Evolutionary conservation across 164 flowering plant species (phyloP).

Genomic region (Sedum album): DNA sequence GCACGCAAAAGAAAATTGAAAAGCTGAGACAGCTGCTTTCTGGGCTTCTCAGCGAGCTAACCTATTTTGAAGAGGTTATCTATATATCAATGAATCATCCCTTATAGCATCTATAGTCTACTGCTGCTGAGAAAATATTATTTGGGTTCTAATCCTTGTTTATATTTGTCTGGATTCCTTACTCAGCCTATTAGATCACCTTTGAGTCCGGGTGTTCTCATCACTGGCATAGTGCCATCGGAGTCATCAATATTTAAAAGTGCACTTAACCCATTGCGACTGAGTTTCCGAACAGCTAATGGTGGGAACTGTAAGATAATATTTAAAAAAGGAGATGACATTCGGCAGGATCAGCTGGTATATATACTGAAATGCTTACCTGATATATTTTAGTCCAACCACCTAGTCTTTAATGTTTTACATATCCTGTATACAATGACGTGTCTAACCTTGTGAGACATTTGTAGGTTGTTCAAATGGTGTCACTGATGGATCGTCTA

Average conservation of each 20-base stretch:
- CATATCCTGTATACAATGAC: neutral
- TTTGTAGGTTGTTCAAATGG: constrained; percentile 95
- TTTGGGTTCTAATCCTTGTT: neutral
- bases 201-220: constrained; percentile 64
- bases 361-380: constrained; percentile 3
- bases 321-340: constrained; percentile 97
- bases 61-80: constrained; percentile 90
- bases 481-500: constrained; percentile 92
- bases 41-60: constrained; percentile 97
- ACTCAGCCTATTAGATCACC: constrained; percentile 92
- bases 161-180: constrained; percentile 3
- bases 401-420: neutral
- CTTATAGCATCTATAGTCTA: neutral
- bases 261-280: constrained; percentile 85
- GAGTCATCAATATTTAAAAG: constrained; percentile 94
- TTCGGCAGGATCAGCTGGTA: constrained; percentile 98
- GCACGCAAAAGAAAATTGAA: constrained; percentile 93
- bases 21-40: constrained; percentile 94
- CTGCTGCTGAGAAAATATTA: neutral
- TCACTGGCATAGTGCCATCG: constrained; percentile 88
- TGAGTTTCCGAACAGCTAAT: constrained; percentile 71
- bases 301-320: constrained; percentile 84
- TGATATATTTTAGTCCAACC: neutral
- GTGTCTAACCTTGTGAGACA: neutral
- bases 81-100: neutral